Evolutionary conservation across 768 basidiomycete species (phyloP).

Genomic region (Galerina sulciceps): DNA sequence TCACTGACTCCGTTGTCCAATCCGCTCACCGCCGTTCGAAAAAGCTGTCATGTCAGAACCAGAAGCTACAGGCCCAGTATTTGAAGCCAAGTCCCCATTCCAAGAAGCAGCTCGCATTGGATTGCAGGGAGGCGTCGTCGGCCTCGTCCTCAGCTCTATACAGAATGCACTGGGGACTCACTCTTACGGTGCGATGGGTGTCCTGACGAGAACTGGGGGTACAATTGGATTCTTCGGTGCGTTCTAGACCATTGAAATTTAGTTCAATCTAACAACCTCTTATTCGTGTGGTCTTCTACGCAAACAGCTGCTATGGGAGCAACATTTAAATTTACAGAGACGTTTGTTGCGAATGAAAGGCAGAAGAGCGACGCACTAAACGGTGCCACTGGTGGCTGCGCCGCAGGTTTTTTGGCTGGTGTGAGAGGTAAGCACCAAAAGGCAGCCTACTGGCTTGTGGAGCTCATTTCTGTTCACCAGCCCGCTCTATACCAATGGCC

Average conservation of each 20-base stretch:
- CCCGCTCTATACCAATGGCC: constrained; percentile 83
- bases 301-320: constrained; percentile 84
- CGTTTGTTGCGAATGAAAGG: constrained; percentile 79
- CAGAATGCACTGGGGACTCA: constrained; percentile 85
- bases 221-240: constrained; percentile 92
- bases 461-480: constrained; percentile 39
- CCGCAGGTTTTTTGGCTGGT: constrained; percentile 91
- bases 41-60: constrained; percentile 39
- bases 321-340: constrained; percentile 83
- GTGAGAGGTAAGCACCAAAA: constrained; percentile 61
- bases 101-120: constrained; percentile 60
- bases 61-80: constrained; percentile 28
- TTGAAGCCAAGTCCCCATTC: constrained; percentile 57
- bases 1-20: constrained; percentile 28
- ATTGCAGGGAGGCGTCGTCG: constrained; percentile 68
- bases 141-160: constrained; percentile 65
- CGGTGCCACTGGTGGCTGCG: constrained; percentile 86
- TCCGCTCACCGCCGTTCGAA: constrained; percentile 32
- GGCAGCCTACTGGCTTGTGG: constrained; percentile 11
- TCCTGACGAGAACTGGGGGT: constrained; percentile 85
- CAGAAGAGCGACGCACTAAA: constrained; percentile 81
- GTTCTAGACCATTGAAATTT: constrained; percentile 27
- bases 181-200: constrained; percentile 80
- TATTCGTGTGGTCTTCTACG: constrained; percentile 1
- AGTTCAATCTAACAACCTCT: background rate